These are phyloP conservation scores for Globisporangium acanthophoron DNA, from an alignment of 352 stramenopile species.

Conservation along the genomic window DNA sequence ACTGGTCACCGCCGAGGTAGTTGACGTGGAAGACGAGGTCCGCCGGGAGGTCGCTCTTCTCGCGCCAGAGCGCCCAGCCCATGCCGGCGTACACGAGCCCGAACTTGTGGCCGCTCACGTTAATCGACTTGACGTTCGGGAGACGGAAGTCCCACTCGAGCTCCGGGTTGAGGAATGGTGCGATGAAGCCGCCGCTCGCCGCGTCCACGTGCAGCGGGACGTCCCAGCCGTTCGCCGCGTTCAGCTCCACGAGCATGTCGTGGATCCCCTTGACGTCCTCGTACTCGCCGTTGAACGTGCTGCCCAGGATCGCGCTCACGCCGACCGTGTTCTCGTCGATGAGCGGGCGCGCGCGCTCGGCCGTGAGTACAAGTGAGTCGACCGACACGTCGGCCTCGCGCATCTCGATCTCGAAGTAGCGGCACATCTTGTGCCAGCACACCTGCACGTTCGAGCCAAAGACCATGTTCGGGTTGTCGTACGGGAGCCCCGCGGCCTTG, in stretches of 20 bases:
- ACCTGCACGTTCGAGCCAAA: conserved; percentile 91
- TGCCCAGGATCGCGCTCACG: conserved; percentile 88
- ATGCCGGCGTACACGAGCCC: conserved; percentile 91
- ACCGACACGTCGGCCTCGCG: conserved; percentile 84
- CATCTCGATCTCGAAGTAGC: conserved; percentile 92
- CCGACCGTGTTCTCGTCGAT: conserved; percentile 93
- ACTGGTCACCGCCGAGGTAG: conserved; percentile 88
- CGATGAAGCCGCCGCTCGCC: conserved; percentile 89
- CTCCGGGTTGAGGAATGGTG: conserved; percentile 86
- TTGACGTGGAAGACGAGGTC: conserved; percentile 91
- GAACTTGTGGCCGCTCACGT: conserved; percentile 94
- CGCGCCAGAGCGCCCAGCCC: conserved; percentile 90
- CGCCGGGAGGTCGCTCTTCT: conserved; percentile 69
- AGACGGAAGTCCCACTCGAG: conserved; percentile 89
- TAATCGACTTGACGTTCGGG: conserved; percentile 91
- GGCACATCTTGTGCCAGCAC: conserved; percentile 94
- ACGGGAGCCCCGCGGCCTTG: conserved; percentile 62
- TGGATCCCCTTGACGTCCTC: conserved; percentile 90
- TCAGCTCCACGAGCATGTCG: conserved; percentile 80
- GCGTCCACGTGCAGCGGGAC: conserved; percentile 91
- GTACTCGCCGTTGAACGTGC: conserved; percentile 92
- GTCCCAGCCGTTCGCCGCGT: conserved; percentile 78
- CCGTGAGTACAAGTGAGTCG: conserved; percentile 81
- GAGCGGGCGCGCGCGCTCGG: conserved; percentile 64
- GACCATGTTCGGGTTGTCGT: conserved; percentile 90